A percentile compares a stretch with the other conserved stretches of the same genome.
Conservation (phyloP, 2,329 filamentous ascomycete genomes). For the Ophiostoma quercus region DNA sequence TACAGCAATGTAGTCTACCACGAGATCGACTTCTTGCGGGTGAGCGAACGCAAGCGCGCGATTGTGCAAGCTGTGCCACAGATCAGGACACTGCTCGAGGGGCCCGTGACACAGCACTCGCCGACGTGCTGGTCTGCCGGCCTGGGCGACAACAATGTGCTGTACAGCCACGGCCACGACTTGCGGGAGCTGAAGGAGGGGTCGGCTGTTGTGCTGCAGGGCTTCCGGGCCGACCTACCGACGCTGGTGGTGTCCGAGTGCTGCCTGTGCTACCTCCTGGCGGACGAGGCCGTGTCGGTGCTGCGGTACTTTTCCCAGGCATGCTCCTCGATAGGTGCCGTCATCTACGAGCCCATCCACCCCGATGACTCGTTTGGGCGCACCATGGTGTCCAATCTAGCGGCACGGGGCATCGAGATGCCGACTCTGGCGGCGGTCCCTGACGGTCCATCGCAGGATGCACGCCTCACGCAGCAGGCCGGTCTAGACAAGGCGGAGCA, state of each 20-base stretch:
- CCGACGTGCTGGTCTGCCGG: constrained; percentile 39
- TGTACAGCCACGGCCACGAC: constrained; percentile 62
- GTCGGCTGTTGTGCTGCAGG: constrained; percentile 32
- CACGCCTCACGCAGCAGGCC: constrained; percentile 54
- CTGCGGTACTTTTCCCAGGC: constrained; percentile 57
- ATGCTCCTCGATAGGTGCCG: constrained; percentile 42
- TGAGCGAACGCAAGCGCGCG: constrained; percentile 62
- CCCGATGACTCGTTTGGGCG: constrained; percentile 81
- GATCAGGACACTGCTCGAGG: constrained; percentile 39
- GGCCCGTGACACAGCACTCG: constrained; percentile 31
- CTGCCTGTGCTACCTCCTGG: constrained; percentile 82
- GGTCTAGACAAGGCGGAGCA: constrained; percentile 53
- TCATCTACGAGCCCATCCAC: constrained; percentile 85
- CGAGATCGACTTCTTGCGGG: constrained; percentile 81
- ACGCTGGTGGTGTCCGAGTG: constrained; percentile 91
- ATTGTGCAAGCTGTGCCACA: constrained; percentile 45
- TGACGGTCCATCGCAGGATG: constrained; percentile 61
- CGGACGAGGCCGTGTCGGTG: constrained; percentile 57
- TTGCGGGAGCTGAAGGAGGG: constrained; percentile 53
- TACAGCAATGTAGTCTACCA: constrained; percentile 63
- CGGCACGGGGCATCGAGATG: constrained; percentile 73
- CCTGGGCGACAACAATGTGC: constrained; percentile 39
- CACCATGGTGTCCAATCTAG: constrained; percentile 89
- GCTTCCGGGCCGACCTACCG: constrained; percentile 55
- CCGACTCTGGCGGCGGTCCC: constrained; percentile 74